Base-by-base conservation (phyloP, 2,329 filamentous ascomycete species). In the Dryadomyces quercus-mongolicae region DNA sequence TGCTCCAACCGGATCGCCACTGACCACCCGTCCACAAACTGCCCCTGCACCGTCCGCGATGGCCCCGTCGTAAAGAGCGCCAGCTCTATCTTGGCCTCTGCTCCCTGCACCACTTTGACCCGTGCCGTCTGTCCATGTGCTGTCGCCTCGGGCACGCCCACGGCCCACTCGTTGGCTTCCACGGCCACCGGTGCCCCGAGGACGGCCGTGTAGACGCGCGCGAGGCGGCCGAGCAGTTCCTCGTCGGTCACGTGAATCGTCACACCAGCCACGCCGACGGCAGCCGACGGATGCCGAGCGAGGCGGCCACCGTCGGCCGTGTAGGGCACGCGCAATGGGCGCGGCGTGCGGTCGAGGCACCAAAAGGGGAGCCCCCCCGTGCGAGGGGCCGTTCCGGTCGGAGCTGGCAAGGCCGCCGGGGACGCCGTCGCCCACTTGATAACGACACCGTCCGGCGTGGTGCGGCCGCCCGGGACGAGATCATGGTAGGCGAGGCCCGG, bases 261-360 rank as follows among this genome's bases (percentile, higher is more conserved):
- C 5, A 82, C 62, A 3, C 66, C 63, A 1, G 71, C 70, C 15
- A 82, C 68, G 0, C 82, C 81, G 15, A 71, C 60, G 0, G 71
- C 77, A 0, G 73, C 74, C 7, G 69, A 77, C 0, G 76, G 68
- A 66, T 85, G 82, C 13, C n/a, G 46, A 61, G 65, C 3, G 6
- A 69, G 69, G 43, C 18, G 3, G 49, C 53, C 53, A 6, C 64
- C 68, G 15, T 55, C 60, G 0, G 66, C 60, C 1, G 62, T 58
- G 3, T 70, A 60, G 7, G 82, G 80, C 2, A 84, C 82, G 0
- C 83, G 67, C 2, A 79, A 62, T n/a, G 67, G 59, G 7, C 83
- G 65, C 2, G 73, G 67, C 2, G 82, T 85, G 13, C 78, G 66
- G 63, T 87, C 84, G 49, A 85, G 72, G 61, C 80, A 84, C 72